Conservation (phyloP, 1,139 yeast species). For the Candida neerlandica region DNA sequence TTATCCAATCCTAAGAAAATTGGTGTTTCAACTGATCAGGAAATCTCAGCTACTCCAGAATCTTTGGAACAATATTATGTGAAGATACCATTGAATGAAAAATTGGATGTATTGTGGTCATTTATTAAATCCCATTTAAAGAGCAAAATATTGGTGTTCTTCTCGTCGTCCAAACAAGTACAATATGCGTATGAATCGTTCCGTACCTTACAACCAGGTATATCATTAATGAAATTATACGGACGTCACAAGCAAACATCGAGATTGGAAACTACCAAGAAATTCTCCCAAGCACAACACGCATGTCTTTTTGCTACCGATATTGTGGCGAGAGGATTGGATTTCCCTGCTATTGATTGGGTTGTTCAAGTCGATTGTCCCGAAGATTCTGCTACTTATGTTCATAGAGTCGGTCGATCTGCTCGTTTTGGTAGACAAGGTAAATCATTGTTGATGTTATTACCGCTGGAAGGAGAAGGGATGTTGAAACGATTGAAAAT, state of each 20-base stretch:
- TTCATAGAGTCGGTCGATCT: constrained; percentile 95
- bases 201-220: constrained; percentile 93
- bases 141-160: constrained; percentile 81
- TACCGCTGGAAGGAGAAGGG: constrained; percentile 82
- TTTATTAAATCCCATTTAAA: constrained; percentile 88
- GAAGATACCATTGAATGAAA: constrained; percentile 71
- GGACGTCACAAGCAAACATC: constrained; percentile 97
- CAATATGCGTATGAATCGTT: constrained; percentile 91
- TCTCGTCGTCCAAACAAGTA: constrained; percentile 92
- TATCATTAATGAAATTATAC: constrained; percentile 85
- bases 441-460: constrained; percentile 76
- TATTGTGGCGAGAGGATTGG: constrained; percentile 95
- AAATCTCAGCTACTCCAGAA: constrained; percentile 72
- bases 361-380: constrained; percentile 96
- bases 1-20: constrained; percentile 76
- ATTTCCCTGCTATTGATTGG: constrained; percentile 98
- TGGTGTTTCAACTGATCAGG: constrained; percentile 57
- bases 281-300: constrained; percentile 82
- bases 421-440: constrained; percentile 94
- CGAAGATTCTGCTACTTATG: constrained; percentile 92
- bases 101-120: constrained; percentile 84
- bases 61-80: constrained; percentile 83
- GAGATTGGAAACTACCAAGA: constrained; percentile 83
- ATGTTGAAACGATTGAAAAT: constrained; percentile 66
- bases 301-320: constrained; percentile 95